Percentiles rank a stretch among this genome's conserved stretches.
Conservation (phyloP, 257 asterid genomes). For the Plantago ovata region DNA sequence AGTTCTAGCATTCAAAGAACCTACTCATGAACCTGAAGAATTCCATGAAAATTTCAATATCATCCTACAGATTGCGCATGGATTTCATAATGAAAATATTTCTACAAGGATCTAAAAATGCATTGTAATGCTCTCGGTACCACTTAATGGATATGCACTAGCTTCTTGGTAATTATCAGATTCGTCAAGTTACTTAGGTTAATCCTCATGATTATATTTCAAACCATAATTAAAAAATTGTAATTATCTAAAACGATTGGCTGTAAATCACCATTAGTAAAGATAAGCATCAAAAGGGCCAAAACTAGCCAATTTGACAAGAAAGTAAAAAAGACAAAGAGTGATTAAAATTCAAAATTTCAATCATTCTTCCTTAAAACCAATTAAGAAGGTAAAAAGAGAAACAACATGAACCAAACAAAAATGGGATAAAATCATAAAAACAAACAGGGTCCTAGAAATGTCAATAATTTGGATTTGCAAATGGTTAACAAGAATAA, state of each 20-base stretch:
- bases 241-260: slow-evolving; percentile 21
- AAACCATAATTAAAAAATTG: neutral
- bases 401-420: slow-evolving; percentile 6
- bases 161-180: slow-evolving; percentile 9
- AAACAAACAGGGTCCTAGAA: slow-evolving; percentile 10
- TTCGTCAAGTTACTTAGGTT: slow-evolving; percentile 11
- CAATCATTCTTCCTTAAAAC: slow-evolving; percentile 9
- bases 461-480: no score
- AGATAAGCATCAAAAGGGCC: slow-evolving; percentile 9
- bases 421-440: slow-evolving; percentile 9
- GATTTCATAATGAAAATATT: slow-evolving; percentile 6
- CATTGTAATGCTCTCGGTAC: slow-evolving; percentile 7
- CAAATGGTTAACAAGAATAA: slow-evolving; percentile 5
- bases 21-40: slow-evolving; percentile 27
- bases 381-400: slow-evolving; percentile 17
- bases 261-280: neutral
- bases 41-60: no score
- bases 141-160: slow-evolving; percentile 20
- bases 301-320: neutral
- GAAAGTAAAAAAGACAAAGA: neutral
- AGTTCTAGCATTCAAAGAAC: slow-evolving; percentile 23
- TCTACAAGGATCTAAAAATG: slow-evolving; percentile 10
- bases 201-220: slow-evolving; percentile 6
- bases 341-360: neutral
- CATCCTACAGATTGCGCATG: slow-evolving; percentile 10